Evolutionary conservation across 1,139 yeast species (phyloP).

Genomic region (Hanseniaspora uvarum): DNA sequence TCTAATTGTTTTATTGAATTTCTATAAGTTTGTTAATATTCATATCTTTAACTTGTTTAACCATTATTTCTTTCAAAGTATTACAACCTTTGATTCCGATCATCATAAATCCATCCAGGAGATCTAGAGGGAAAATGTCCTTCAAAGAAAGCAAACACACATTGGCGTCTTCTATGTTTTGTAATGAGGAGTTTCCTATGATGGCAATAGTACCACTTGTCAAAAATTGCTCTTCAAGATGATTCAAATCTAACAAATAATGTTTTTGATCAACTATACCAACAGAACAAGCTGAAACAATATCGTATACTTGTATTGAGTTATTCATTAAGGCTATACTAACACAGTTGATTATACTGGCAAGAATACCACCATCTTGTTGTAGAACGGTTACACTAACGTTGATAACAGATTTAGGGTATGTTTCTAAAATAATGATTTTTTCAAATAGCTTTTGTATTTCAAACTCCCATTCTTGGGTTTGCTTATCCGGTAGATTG

Average conservation of each 20-base stretch:
- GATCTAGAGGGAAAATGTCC: slow-evolving; percentile 75
- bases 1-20: neutral
- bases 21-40: slow-evolving; percentile 42
- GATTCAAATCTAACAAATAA: slow-evolving; percentile 60
- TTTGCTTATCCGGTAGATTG: slow-evolving; percentile 51
- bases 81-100: slow-evolving; percentile 87
- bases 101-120: slow-evolving; percentile 65
- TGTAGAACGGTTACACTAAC: slow-evolving; percentile 68
- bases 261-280: slow-evolving; percentile 72
- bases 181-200: slow-evolving; percentile 71
- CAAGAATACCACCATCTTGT: slow-evolving; percentile 81
- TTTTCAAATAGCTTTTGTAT: slow-evolving; percentile 73
- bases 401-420: slow-evolving; percentile 73
- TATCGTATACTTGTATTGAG: slow-evolving; percentile 89
- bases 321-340: slow-evolving; percentile 89
- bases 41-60: slow-evolving; percentile 63
- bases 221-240: slow-evolving; percentile 74
- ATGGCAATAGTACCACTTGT: slow-evolving; percentile 50
- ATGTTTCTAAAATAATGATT: slow-evolving; percentile 61
- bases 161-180: slow-evolving; percentile 55
- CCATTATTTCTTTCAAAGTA: slow-evolving; percentile 74
- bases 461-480: slow-evolving; percentile 65
- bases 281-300: slow-evolving; percentile 68
- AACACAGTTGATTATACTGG: slow-evolving; percentile 75
- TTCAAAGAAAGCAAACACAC: slow-evolving; percentile 49